phyloP scores from a whole-genome alignment of 2,329 filamentous ascomycete species.

The Hymenoscyphus repandus region DNA sequence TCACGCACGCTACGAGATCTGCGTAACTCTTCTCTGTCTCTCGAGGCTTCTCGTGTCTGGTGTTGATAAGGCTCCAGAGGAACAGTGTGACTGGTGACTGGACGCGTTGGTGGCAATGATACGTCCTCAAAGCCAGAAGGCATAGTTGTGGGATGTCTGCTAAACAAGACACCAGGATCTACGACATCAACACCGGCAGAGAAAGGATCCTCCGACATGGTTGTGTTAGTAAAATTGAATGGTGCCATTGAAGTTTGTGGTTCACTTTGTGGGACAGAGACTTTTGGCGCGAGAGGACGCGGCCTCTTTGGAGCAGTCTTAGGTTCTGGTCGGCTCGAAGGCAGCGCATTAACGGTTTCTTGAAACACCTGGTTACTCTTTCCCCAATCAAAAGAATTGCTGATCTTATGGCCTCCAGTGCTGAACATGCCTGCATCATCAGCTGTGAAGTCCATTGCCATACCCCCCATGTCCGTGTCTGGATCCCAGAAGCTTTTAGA shows the following conservation, averaged over 20 bases:
- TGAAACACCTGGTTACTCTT: slow-evolving; percentile 51
- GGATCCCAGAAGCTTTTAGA: slow-evolving; percentile 52
- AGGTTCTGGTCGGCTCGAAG: slow-evolving; percentile 5
- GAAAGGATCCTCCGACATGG: slow-evolving; percentile 46
- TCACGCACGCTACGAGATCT: slow-evolving; percentile 24
- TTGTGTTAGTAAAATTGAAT: slow-evolving; percentile 35
- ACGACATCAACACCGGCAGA: slow-evolving; percentile 46
- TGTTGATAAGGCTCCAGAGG: slow-evolving; percentile 30
- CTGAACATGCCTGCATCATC: slow-evolving; percentile 30
- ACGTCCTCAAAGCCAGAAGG: slow-evolving; percentile 23
- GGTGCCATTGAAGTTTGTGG: slow-evolving; percentile 39
- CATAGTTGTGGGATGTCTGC: slow-evolving; percentile 31
- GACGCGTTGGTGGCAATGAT: slow-evolving; percentile 22
- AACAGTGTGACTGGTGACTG: slow-evolving; percentile 23
- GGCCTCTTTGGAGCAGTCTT: slow-evolving; percentile 34
- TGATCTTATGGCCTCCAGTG: slow-evolving; percentile 37
- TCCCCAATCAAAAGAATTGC: slow-evolving; percentile 53
- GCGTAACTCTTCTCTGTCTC: slow-evolving; percentile 29
- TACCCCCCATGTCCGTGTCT: slow-evolving; percentile 44
- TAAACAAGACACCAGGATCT: slow-evolving; percentile 55
- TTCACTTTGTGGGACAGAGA: slow-evolving; percentile 17
- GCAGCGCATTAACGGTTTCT: slow-evolving; percentile 32
- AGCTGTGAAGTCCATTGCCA: slow-evolving; percentile 55
- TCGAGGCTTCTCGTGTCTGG: slow-evolving; percentile 27
- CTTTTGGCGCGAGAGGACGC: slow-evolving; percentile 42